Conservation (phyloP, 768 basidiomycete species). For the Calocera cornea region DNA sequence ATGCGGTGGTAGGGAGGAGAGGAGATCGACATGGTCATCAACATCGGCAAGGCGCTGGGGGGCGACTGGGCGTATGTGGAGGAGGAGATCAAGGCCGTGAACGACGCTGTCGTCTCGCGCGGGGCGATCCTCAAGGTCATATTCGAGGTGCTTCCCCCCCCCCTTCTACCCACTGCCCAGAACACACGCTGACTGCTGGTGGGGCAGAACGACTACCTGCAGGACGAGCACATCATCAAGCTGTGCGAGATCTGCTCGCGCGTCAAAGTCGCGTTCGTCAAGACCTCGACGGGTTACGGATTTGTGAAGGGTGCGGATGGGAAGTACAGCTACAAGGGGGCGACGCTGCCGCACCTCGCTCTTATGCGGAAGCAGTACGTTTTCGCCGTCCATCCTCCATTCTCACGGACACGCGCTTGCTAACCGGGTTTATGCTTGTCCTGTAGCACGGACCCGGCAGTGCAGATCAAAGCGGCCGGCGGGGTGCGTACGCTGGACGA, state of each 20-base stretch:
- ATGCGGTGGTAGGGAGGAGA: neutral
- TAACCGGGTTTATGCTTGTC: no score
- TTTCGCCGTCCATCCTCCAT: neutral
- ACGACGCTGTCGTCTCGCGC: constrained; percentile 14
- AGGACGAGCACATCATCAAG: constrained; percentile 14
- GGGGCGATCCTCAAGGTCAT: constrained; percentile 17
- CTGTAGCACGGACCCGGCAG: neutral
- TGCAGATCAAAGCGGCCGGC: constrained; percentile 16
- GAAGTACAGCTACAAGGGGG: constrained; percentile 11
- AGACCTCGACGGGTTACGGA: constrained; percentile 16
- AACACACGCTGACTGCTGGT: neutral
- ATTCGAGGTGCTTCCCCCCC: constrained; percentile 10
- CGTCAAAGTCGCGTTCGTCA: constrained; percentile 14
- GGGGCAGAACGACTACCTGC: constrained; percentile 12
- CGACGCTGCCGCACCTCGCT: constrained; percentile 12
- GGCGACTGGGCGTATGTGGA: constrained; percentile 16
- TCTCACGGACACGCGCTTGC: neutral
- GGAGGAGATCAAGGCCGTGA: constrained; percentile 15
- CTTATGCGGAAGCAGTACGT: constrained; percentile 14
- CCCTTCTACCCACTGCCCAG: neutral
- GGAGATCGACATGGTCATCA: constrained; percentile 18
- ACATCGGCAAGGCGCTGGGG: constrained; percentile 15
- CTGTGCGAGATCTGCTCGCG: constrained; percentile 14
- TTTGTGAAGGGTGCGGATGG: constrained; percentile 15
- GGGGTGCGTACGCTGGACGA: constrained; percentile 16